Percentiles rank a stretch among this genome's conserved stretches.
phyloP scores from a whole-genome alignment of 176 grass and related monocot species.

The Dendrocalamus sinicus region DNA sequence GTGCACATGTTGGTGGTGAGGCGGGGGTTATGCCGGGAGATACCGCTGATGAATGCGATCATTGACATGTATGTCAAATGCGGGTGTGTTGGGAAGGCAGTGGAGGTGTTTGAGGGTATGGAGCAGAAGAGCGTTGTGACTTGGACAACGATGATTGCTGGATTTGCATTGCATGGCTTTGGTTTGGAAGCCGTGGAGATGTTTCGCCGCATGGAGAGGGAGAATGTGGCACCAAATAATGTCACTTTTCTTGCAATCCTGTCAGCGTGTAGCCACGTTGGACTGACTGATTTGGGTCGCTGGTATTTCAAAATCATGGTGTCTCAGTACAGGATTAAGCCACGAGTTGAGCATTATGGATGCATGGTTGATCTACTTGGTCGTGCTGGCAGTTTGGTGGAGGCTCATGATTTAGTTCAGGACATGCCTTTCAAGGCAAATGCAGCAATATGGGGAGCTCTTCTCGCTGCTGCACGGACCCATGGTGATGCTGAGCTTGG shows the following conservation, averaged over 20 bases:
- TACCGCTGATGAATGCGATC: conserved; percentile 69
- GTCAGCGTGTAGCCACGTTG: conserved; percentile 68
- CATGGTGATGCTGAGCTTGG: conserved; percentile 64
- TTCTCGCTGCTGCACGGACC: conserved; percentile 78
- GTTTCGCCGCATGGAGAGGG: conserved; percentile 71
- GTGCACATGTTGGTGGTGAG: conserved; percentile 60
- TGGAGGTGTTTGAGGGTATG: conserved; percentile 76
- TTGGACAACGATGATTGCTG: conserved; percentile 74
- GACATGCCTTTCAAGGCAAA: conserved; percentile 82
- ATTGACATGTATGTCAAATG: conserved; percentile 89
- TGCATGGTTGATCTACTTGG: conserved; percentile 83
- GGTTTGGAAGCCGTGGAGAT: conserved; percentile 65
- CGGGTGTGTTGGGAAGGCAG: conserved; percentile 56
- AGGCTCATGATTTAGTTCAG: conserved; percentile 63
- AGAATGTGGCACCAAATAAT: conserved; percentile 62
- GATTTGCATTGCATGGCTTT: conserved; percentile 73
- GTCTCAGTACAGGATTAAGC: conserved; percentile 61
- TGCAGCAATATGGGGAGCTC: conserved; percentile 80
- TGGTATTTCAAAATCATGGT: conserved; percentile 73
- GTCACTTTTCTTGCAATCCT: conserved; percentile 76
- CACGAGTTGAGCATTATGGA: conserved; percentile 71
- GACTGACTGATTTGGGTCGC: conserved; percentile 58
- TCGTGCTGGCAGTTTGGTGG: conserved; percentile 60
- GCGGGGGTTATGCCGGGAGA: conserved; percentile 32
- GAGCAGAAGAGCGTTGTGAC: conserved; percentile 62